Evolutionary conservation across 2,329 filamentous ascomycete genomes (phyloP).

Genomic region (Penicillium expansum): DNA sequence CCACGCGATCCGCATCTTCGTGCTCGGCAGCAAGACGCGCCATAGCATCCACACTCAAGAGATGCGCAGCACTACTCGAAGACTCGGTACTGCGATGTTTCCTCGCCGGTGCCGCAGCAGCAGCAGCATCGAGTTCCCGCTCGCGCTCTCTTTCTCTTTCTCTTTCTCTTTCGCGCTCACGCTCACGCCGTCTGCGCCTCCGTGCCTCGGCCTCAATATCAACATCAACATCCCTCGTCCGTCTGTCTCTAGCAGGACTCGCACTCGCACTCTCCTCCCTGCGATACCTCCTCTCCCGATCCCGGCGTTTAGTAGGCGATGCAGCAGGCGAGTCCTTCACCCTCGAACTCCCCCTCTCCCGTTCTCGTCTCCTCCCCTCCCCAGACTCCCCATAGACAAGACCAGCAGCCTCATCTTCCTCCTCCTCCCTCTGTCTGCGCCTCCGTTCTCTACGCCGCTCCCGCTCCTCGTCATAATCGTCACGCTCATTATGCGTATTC

Average conservation of each 20-base stretch:
- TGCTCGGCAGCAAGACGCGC: constrained; percentile 65
- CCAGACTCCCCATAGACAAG: constrained; percentile 23
- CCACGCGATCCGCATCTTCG: constrained; percentile 51
- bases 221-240: constrained; percentile 18
- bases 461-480: constrained; percentile 20
- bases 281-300: constrained; percentile 30
- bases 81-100: constrained; percentile 45
- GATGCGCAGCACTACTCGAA: constrained; percentile 42
- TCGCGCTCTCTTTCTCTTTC: constrained; percentile 8
- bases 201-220: constrained; percentile 27
- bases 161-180: constrained; percentile 10
- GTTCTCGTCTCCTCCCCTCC: constrained; percentile 13
- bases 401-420: constrained; percentile 12
- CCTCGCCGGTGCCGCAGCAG: constrained; percentile 18
- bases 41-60: constrained; percentile 56
- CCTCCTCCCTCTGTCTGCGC: constrained; percentile 22
- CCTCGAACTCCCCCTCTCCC: constrained; percentile 27
- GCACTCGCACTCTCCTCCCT: constrained; percentile 33
- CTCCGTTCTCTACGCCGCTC: constrained; percentile 1
- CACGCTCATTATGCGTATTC: constrained; percentile 22
- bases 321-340: constrained; percentile 38
- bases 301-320: constrained; percentile 36
- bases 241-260: constrained; percentile 15
- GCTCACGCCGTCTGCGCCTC: constrained; percentile 27
- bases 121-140: constrained; percentile 16